Conservation (phyloP, 2,329 filamentous ascomycete genomes). For the Alternaria hordeiaustralica region DNA sequence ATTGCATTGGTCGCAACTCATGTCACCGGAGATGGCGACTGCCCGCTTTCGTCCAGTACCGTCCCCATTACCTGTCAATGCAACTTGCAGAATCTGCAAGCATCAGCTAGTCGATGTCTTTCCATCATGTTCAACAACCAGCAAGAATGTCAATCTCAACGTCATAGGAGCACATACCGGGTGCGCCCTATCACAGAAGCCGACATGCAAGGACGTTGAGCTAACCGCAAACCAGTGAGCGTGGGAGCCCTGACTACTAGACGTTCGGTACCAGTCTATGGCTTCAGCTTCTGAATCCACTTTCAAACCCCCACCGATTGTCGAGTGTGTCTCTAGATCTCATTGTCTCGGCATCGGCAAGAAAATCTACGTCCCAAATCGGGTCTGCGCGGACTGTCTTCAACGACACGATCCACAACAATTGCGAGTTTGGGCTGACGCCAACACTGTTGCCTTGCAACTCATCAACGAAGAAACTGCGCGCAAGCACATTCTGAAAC, state of each 20-base stretch:
- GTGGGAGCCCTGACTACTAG: constrained; percentile 17
- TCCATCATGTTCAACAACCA: constrained; percentile 1
- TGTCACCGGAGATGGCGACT: constrained; percentile 11
- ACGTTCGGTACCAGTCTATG: constrained; percentile 25
- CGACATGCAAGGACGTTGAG: constrained; percentile 27
- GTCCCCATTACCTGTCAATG: constrained; percentile 1
- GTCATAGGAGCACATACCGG: constrained; percentile 9
- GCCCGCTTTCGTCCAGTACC: constrained; percentile 12
- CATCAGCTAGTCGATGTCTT: not conserved
- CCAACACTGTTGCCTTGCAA: constrained; percentile 18
- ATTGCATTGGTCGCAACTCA: constrained; percentile 19
- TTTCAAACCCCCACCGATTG: constrained; percentile 35
- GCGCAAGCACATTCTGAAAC: constrained; percentile 27
- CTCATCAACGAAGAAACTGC: constrained; percentile 27
- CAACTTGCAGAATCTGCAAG: not conserved
- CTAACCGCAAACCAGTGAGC: constrained; percentile 21
- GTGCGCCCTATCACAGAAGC: constrained; percentile 11
- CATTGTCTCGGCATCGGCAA: constrained; percentile 37
- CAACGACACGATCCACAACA: constrained; percentile 34
- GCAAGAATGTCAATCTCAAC: not conserved
- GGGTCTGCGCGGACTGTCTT: constrained; percentile 33
- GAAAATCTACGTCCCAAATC: constrained; percentile 27
- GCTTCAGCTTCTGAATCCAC: constrained; percentile 16
- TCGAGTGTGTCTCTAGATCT: constrained; percentile 27
- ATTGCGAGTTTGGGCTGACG: constrained; percentile 26